phyloP scores from a whole-genome alignment of 768 basidiomycete species.

The Agaricus blazei region DNA sequence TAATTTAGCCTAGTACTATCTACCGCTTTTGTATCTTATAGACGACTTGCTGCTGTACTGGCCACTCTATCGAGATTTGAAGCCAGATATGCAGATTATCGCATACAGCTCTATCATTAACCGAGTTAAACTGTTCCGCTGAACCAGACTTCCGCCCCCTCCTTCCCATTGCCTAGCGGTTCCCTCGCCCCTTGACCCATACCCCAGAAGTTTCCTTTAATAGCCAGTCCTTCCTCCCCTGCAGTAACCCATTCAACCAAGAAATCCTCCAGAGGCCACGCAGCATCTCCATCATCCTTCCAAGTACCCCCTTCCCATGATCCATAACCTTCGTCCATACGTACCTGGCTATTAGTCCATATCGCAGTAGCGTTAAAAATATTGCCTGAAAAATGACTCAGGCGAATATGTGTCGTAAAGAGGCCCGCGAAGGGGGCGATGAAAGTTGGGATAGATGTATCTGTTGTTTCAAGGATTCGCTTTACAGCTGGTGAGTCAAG shows the following conservation, averaged over 20 bases:
- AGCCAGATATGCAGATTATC: no score
- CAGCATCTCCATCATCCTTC: constrained; percentile 23
- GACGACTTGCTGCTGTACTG: neutral
- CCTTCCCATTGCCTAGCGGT: constrained; percentile 25
- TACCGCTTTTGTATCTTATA: neutral
- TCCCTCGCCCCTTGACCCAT: constrained; percentile 25
- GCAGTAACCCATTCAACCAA: constrained; percentile 33
- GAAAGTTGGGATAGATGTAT: constrained; percentile 25
- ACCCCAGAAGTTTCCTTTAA: constrained; percentile 37
- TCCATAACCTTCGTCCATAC: constrained; percentile 19
- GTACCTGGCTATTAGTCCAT: constrained; percentile 30
- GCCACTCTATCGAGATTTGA: no score
- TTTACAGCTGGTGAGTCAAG: no score
- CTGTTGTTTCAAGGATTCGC: constrained; percentile 19
- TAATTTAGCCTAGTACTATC: neutral
- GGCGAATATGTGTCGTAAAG: constrained; percentile 31
- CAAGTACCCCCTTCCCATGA: neutral
- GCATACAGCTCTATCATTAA: no score
- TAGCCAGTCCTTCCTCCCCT: constrained; percentile 30
- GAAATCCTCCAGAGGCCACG: constrained; percentile 31
- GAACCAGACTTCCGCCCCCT: constrained; percentile 38
- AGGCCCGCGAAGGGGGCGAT: constrained; percentile 28
- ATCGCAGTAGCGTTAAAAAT: constrained; percentile 32
- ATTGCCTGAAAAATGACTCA: constrained; percentile 32
- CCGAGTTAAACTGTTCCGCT: neutral